Conservation (phyloP, 2,329 filamentous ascomycete genomes). For the Nemania sp. region DNA sequence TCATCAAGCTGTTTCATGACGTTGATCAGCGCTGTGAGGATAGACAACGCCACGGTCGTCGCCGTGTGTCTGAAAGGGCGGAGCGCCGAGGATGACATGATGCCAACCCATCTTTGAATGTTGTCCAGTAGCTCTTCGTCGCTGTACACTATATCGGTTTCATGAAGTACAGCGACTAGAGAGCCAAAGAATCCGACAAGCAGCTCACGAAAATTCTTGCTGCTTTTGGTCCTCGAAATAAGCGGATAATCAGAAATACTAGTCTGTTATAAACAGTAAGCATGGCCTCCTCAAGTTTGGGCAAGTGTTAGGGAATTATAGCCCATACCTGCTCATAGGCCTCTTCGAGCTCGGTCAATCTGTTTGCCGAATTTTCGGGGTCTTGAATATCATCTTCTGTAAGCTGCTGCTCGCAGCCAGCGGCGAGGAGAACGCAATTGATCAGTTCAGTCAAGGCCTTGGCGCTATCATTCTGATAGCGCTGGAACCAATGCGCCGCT, state of each 20-base stretch:
- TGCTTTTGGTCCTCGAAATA: constrained; percentile 77
- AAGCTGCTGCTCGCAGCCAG: constrained; percentile 80
- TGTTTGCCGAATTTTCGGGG: constrained; percentile 80
- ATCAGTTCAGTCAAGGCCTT: constrained; percentile 64
- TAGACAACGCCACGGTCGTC: constrained; percentile 79
- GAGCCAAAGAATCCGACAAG: constrained; percentile 79
- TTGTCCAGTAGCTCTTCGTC: constrained; percentile 82
- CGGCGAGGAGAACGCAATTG: constrained; percentile 69
- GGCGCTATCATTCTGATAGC: constrained; percentile 58
- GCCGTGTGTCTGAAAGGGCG: constrained; percentile 94
- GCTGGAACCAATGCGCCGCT: constrained; percentile 62
- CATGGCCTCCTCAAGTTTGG: constrained; percentile 1
- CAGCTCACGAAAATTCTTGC: constrained; percentile 74
- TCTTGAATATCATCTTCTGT: constrained; percentile 84
- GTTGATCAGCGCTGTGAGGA: constrained; percentile 76
- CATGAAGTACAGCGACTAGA: constrained; percentile 76
- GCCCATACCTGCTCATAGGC: constrained; percentile 75
- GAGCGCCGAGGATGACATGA: constrained; percentile 85
- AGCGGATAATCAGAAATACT: constrained; percentile 86
- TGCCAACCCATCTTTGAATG: constrained; percentile 83
- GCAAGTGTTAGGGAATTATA: too few relatives aligned
- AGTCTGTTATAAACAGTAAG: constrained; percentile 59
- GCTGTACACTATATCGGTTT: constrained; percentile 79
- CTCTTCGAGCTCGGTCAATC: constrained; percentile 81
- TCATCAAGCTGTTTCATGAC: constrained; percentile 72